Evolutionary conservation across 495 filamentous ascomycete species (phyloP), one percentile per base, ranked within the genome.

Genomic region (Penicillium desertorum): DNA sequence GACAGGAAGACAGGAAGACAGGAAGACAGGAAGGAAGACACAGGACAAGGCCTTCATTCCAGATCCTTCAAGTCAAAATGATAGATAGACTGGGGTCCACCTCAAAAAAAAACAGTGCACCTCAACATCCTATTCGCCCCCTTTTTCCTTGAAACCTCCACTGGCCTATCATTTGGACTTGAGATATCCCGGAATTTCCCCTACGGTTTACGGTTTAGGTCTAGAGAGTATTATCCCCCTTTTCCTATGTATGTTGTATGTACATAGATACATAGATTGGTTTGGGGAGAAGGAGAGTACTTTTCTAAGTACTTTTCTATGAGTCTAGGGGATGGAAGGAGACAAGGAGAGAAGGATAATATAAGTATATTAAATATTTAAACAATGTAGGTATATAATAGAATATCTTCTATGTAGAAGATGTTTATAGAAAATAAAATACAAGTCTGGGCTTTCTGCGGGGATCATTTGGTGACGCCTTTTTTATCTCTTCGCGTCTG

Each of bases 121-220:
- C 29, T 23, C 4, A 11, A 22, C 23, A n/a, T 46, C 39, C 50
- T 36, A 54, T 62, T 64, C 41, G 41, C 52, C 53, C 57, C 52
- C 42, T 55, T 64, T 61, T 59, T 20, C 20, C 43, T 45, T 59
- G 49, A 51, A 54, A 43, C 49, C 43, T 45, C 42, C 23, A 36
- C 37, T 54, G 8, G 34, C 12, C 27, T 20, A 34, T 56, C 56
- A 65, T 65, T 65, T 62, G 62, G 62, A 48, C 30, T 2, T 32
- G 3, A 25, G 44, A 34, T 44, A 39, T 41, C 34, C 36, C 32
- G 6, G 36, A n/a, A 34, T 9, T n/a, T 5, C 34, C 34, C 34
- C 34, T 37, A 6, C 14, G 2, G 36, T 39, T 39, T n/a, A 39
- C 16, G 11, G 36, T 39, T 39, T 17, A 39, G 3, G 30, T 12